These are phyloP conservation scores for Seminavis robusta DNA, from an alignment of 108 stramenopile genomes.

Conservation along the genomic window DNA sequence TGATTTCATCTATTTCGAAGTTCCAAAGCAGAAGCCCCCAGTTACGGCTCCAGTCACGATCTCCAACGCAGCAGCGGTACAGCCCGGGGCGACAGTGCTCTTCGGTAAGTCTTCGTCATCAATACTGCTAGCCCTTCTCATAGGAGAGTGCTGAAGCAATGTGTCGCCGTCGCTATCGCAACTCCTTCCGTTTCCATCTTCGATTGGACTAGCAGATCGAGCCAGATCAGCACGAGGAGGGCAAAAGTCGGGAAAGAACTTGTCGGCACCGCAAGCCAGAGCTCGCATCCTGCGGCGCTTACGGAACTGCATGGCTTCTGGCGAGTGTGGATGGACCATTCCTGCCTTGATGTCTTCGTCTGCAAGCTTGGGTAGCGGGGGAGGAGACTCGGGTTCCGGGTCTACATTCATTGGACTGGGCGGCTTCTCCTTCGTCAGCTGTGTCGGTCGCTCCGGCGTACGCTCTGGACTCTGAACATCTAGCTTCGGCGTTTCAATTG, in stretches of 20 bases:
- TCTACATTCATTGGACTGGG: background rate
- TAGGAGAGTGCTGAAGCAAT: constrained; percentile 1
- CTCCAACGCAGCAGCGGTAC: constrained; percentile 45
- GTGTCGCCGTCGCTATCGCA: constrained; percentile 27
- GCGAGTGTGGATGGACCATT: constrained; percentile 19
- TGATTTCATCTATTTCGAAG: constrained; percentile 28
- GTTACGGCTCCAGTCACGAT: constrained; percentile 49
- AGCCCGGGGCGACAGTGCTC: constrained; percentile 19
- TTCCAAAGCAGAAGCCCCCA: constrained; percentile 49
- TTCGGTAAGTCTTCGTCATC: constrained; percentile 11
- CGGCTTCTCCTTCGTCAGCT: background rate
- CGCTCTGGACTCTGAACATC: background rate
- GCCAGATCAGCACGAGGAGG: constrained; percentile 50
- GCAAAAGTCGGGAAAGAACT: constrained; percentile 54
- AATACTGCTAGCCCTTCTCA: background rate
- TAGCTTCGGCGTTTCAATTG: background rate
- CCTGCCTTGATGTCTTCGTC: background rate
- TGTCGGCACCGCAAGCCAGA: constrained; percentile 25
- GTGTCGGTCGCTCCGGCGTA: background rate
- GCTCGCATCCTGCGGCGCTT: constrained; percentile 46
- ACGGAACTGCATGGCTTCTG: constrained; percentile 30
- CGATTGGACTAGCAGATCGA: constrained; percentile 3
- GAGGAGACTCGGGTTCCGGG: constrained; percentile 24
- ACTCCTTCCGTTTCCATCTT: background rate
- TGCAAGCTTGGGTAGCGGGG: constrained; percentile 16